These are phyloP conservation scores for Hemerocallis citrina DNA, from an alignment of 106 monocot species.

Conservation along the genomic window DNA sequence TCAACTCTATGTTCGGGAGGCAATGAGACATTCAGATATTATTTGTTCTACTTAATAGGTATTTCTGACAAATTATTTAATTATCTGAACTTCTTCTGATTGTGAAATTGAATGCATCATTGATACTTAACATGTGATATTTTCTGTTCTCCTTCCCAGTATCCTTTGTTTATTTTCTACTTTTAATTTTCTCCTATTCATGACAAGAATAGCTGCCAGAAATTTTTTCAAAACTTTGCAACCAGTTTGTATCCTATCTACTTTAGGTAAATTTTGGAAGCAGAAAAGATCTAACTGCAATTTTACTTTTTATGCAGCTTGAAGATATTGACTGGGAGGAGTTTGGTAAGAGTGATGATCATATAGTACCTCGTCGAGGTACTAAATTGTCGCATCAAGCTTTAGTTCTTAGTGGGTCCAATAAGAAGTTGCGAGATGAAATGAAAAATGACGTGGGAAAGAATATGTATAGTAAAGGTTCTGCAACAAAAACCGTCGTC, in stretches of 20 bases:
- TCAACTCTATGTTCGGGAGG: too few species aligned
- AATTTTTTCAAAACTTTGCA: not conserved
- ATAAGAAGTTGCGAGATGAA: constrained; percentile 7
- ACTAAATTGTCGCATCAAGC: constrained; percentile 4
- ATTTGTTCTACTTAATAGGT: too few species aligned
- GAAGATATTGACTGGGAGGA: constrained; percentile 24
- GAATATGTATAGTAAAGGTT: not conserved
- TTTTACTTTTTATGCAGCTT: constrained; percentile 15
- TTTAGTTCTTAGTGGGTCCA: constrained; percentile 1
- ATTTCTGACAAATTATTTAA: too few species aligned
- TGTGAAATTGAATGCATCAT: too few species aligned
- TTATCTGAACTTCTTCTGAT: too few species aligned
- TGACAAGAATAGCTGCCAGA: not conserved
- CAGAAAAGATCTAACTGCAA: not conserved
- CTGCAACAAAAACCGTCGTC: not conserved
- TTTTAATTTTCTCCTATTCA: too few species aligned
- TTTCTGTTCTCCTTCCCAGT: too few species aligned
- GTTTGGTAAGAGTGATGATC: constrained; percentile 20
- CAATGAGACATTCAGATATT: too few species aligned
- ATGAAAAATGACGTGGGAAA: constrained; percentile 10
- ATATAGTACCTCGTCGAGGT: constrained; percentile 17
- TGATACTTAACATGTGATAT: too few species aligned
- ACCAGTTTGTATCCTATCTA: too few species aligned
- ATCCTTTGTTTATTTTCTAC: not conserved
- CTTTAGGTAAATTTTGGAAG: not conserved